Evolutionary conservation across 495 filamentous ascomycete genomes (phyloP).

Genomic region (Tuber melanosporum): DNA sequence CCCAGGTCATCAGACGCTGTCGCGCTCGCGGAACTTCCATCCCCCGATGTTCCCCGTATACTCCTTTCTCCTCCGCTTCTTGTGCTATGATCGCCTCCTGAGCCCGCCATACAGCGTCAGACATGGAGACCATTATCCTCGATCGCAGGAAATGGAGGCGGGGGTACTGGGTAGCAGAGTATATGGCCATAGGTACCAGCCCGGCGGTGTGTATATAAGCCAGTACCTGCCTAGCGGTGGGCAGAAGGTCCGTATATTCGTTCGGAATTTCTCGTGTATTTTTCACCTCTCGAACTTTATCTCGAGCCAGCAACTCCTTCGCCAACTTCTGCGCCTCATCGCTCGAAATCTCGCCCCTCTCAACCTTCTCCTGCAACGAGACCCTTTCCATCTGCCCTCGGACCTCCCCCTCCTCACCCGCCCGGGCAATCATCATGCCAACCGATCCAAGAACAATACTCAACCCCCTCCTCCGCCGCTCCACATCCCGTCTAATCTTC

Average conservation of each 20-base stretch:
- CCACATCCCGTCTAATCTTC: conserved; percentile 20
- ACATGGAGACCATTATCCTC: conserved; percentile 26
- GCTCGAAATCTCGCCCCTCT: background rate
- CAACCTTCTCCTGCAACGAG: background rate
- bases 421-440: conserved; percentile 22
- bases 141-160: conserved; percentile 24
- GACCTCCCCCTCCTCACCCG: conserved; percentile 6
- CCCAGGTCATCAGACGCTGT: conserved; percentile 20
- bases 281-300: background rate
- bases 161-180: conserved; percentile 21
- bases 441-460: conserved; percentile 25
- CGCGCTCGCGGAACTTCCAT: conserved; percentile 30
- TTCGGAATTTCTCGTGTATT: background rate
- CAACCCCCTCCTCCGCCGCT: conserved; percentile 27
- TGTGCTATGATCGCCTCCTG: conserved; percentile 25
- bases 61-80: conserved; percentile 20
- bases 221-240: conserved; percentile 30
- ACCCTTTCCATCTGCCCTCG: background rate
- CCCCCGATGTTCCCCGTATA: conserved; percentile 22
- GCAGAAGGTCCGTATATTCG: conserved; percentile 24
- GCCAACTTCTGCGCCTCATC: conserved; percentile 1
- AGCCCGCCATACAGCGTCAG: conserved; percentile 30
- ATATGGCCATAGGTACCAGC: conserved; percentile 23
- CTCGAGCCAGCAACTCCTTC: background rate
- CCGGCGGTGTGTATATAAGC: conserved; percentile 32